These are phyloP conservation scores for Setaria viridis DNA, from an alignment of 202 grass and related monocot genomes.

Conservation along the genomic window DNA sequence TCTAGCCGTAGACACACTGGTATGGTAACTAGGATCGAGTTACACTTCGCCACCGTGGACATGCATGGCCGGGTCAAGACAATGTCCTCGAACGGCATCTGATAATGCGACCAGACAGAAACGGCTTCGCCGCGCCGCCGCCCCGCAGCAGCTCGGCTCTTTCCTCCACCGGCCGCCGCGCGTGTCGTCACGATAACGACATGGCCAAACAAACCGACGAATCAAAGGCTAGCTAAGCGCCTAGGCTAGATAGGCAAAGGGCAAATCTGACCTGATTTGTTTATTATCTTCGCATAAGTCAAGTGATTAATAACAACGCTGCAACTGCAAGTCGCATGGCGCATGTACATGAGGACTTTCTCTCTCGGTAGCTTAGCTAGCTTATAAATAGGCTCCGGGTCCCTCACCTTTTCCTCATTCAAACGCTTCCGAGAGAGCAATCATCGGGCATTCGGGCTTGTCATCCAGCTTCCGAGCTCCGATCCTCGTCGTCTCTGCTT, in stretches of 20 bases:
- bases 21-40: background rate
- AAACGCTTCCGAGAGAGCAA: background rate
- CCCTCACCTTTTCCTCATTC: conserved; percentile 15
- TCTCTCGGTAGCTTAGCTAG: background rate
- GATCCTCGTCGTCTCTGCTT: background rate
- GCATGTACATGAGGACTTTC: conserved; percentile 6
- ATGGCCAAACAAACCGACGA: background rate
- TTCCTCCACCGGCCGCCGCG: background rate
- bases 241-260: background rate
- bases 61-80: conserved; percentile 13
- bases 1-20: background rate
- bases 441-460: background rate
- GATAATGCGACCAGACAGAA: conserved; percentile 1
- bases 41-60: background rate
- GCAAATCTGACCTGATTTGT: conserved; percentile 22
- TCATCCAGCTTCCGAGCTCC: background rate
- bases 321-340: background rate
- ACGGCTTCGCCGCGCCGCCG: conserved; percentile 29
- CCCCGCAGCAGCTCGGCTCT: background rate
- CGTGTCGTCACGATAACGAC: conserved; percentile 18
- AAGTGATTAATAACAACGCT: conserved; percentile 24
- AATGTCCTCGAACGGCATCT: conserved; percentile 11
- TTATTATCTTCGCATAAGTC: conserved; percentile 14
- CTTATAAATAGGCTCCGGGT: conserved; percentile 26
- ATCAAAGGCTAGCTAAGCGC: background rate